Evolutionary conservation across 2,329 filamentous ascomycete genomes (phyloP), one percentile per base, ranked within the genome.

Genomic region (Tolypocladium tropicale): DNA sequence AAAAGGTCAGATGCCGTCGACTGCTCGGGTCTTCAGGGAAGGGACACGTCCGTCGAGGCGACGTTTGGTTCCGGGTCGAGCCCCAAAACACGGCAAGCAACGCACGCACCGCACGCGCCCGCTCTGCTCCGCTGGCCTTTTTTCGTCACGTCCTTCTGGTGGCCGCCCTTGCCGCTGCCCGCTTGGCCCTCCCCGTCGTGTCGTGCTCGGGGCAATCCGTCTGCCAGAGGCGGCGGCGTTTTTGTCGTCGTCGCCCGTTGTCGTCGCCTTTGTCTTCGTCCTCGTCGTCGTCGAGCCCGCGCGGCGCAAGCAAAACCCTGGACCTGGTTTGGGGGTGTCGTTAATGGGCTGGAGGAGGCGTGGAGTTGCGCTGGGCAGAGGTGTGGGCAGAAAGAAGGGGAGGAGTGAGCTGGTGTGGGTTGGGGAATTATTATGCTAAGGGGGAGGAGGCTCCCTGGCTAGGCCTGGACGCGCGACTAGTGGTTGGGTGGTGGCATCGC

Each of bases 341-440:
- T 71, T 72, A 72, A 72, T 71, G 68, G 65, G 67, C 64, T 68
- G 65, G 62, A 65, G 64, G 70, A 71, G 70, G 70, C 67, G 70
- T 72, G 70, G 68, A 71, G 67, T 64, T 63, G 66, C 61, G 65
- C 62, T 63, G 57, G 59, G 63, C 60, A 67, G 69, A 68, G 67
- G 69, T 67, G 68, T 70, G 67, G 62, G 62, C 62, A 65, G 67
- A 68, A 60, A 57, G 59, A 63, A 61, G 61, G n/a, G 63, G 61
- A 61, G 60, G 57, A 60, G 61, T 59, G 57, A 56, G 51, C 53
- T 58, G 59, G 58, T 60, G 61, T 64, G 63, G 52, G 61, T 62
- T 63, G 62, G 62, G 63, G 63, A 52, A 57, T 43, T 56, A 52
- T 49, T 43, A 56, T 55, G 54, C 57, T 55, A 61, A 56, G 58